Evolutionary conservation across 1,139 yeast genomes (phyloP).

Genomic region (Protomyces inundatus): DNA sequence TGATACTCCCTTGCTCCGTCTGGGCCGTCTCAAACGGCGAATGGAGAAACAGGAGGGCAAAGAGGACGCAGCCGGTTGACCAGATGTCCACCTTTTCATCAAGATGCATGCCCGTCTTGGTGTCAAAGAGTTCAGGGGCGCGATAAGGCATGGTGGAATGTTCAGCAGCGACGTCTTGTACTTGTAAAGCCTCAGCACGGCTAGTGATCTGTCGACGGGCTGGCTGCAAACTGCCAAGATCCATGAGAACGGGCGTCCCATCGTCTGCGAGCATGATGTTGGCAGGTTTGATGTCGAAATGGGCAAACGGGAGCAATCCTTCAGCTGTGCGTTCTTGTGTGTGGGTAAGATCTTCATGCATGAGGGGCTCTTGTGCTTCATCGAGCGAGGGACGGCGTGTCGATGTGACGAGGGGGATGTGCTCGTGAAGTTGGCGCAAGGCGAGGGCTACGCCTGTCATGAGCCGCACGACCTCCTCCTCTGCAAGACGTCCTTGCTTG

Average conservation of each 20-base stretch:
- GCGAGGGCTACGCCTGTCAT: constrained; percentile 72
- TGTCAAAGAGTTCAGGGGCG: constrained; percentile 84
- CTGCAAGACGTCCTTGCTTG: constrained; percentile 51
- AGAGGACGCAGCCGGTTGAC: constrained; percentile 76
- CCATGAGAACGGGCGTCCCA: constrained; percentile 72
- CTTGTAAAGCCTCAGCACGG: constrained; percentile 64
- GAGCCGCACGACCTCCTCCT: constrained; percentile 55
- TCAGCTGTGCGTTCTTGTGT: neutral
- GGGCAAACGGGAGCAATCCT: constrained; percentile 69
- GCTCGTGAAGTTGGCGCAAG: constrained; percentile 60
- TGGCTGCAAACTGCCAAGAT: constrained; percentile 70
- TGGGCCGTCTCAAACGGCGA: constrained; percentile 79
- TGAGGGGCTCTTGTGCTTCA: constrained; percentile 31
- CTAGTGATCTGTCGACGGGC: constrained; percentile 55
- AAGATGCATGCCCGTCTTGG: constrained; percentile 56
- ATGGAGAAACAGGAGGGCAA: constrained; percentile 66
- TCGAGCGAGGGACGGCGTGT: constrained; percentile 12
- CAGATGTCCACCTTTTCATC: constrained; percentile 68
- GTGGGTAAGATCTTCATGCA: constrained; percentile 43
- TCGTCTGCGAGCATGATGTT: constrained; percentile 73
- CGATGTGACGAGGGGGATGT: neutral
- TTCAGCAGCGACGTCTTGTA: constrained; percentile 78
- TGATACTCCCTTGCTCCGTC: constrained; percentile 78
- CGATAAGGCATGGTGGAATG: constrained; percentile 83
- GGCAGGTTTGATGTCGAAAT: constrained; percentile 82